These are phyloP conservation scores for Dysphania ambrosioides DNA, from an alignment of 148 eudicot genomes.

Conservation along the genomic window DNA sequence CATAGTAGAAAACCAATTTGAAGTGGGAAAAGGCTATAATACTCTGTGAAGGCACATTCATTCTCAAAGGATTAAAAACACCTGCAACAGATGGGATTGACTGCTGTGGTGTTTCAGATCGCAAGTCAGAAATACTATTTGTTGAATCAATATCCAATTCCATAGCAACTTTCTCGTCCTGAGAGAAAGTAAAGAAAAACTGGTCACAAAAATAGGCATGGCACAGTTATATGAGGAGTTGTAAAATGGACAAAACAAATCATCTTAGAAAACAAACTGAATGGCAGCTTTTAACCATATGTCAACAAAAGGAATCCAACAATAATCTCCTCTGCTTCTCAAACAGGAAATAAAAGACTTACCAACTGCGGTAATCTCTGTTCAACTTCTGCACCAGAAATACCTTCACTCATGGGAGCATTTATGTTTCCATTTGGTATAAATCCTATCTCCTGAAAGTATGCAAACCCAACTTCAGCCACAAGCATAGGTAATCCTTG, in stretches of 20 bases:
- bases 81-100: slow-evolving; percentile 41
- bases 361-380: slow-evolving; percentile 38
- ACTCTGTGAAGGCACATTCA: slow-evolving; percentile 58
- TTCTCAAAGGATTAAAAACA: slow-evolving; percentile 39
- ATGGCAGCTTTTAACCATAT: not conserved
- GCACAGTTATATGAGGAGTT: not conserved
- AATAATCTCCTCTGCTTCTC: not conserved
- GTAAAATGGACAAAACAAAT: not conserved
- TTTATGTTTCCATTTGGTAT: slow-evolving; percentile 51
- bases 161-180: slow-evolving; percentile 48
- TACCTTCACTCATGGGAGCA: slow-evolving; percentile 60
- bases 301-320: not conserved
- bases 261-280: not conserved
- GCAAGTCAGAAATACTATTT: slow-evolving; percentile 40
- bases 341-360: slow-evolving; percentile 8
- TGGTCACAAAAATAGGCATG: not conserved
- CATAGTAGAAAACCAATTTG: slow-evolving; percentile 1
- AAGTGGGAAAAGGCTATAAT: slow-evolving; percentile 25
- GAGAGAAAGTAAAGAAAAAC: not conserved
- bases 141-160: slow-evolving; percentile 36
- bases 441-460: slow-evolving; percentile 62
- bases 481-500: slow-evolving; percentile 1
- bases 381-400: slow-evolving; percentile 75
- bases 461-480: slow-evolving; percentile 14
- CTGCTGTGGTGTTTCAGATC: slow-evolving; percentile 47